Base-by-base conservation (phyloP, 2,329 filamentous ascomycete species). In the Alternaria alternata region DNA sequence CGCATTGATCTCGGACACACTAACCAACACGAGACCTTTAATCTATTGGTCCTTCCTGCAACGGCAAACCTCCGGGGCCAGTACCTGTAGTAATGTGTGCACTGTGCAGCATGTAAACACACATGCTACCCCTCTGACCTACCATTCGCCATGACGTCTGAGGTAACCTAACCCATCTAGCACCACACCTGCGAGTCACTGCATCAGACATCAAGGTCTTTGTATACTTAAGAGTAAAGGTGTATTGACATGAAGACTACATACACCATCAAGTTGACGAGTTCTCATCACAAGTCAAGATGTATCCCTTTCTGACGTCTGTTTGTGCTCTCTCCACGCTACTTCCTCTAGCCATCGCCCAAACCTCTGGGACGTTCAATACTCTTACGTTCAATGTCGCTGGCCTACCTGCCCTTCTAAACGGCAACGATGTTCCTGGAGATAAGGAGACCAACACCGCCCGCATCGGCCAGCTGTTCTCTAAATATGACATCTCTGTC, bases 381-480 rank as follows among this genome's bases (percentile, higher is more conserved):
- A 72, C 85, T 52, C 74, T 88, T 24, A 80, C 84, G 22, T 85
- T 86, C 78, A 89, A 89, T 66, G 85, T 89, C 34, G 87, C 87
- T 16, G 87, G 87, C 20, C 81, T 89, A 3, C 87, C 88, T 1
- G 73, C 77, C 2, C 75, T 86, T 56, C 71, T 90, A 47, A 86
- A 89, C 62, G 75, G 72, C 67, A 90, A 90, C 71, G 86, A 84
- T 5, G 84, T 89, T 2, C 83, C 86, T 2, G 88, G 88, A 22
- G 85, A 89, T 74, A 90, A 90, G 77, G 78, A 80, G 0, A 81
- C 80, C 7, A 90, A 90, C 74, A 81, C 87, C 1, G 79, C 79
- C 9, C 74, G 77, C 28, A 89, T 90, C 49, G 88, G 88, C 0
- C 71, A 80, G 5, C 80, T 84, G 53, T 86, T 91, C 66, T 79